phyloP scores from a whole-genome alignment of 2,329 filamentous ascomycete species.

The Sporothrix brunneoviolacea region DNA sequence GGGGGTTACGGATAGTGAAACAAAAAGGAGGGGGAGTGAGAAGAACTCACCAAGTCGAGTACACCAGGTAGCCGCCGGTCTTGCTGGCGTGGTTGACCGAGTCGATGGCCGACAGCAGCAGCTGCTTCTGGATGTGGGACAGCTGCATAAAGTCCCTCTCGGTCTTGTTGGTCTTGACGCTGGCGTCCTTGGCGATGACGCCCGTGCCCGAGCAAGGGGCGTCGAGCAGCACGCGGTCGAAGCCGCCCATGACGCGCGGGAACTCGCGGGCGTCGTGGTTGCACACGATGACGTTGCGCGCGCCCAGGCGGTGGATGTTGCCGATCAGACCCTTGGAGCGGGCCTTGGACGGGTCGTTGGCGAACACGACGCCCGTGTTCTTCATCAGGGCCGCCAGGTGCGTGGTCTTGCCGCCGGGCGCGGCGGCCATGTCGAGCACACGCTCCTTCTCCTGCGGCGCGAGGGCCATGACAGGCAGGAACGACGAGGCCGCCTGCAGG shows the following conservation, averaged over 20 bases:
- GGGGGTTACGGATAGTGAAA: too few species aligned
- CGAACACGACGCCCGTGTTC: conserved; percentile 91
- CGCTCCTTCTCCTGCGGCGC: conserved; percentile 90
- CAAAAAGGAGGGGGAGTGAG: too few species aligned
- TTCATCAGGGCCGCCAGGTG: conserved; percentile 96
- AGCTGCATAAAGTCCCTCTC: conserved; percentile 90
- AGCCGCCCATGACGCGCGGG: conserved; percentile 88
- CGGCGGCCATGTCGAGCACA: conserved; percentile 87
- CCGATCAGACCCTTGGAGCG: conserved; percentile 96
- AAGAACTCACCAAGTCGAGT: conserved; percentile 68
- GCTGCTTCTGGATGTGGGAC: conserved; percentile 90
- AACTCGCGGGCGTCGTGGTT: conserved; percentile 94
- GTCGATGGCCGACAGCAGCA: conserved; percentile 88
- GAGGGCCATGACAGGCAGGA: conserved; percentile 95
- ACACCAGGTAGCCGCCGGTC: conserved; percentile 90
- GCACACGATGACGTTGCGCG: conserved; percentile 89
- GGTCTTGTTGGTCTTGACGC: conserved; percentile 97
- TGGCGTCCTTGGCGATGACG: conserved; percentile 94
- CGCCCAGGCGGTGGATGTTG: conserved; percentile 91
- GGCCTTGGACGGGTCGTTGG: conserved; percentile 91
- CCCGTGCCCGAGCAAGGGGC: conserved; percentile 94
- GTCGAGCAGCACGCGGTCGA: conserved; percentile 89
- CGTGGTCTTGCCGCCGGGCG: conserved; percentile 92
- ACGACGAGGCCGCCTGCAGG: conserved; percentile 90
- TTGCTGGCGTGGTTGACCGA: conserved; percentile 92